Evolutionary conservation across 768 basidiomycete species (phyloP), one percentile per base, ranked within the genome.

Genomic region (Phanerochaete sordida): DNA sequence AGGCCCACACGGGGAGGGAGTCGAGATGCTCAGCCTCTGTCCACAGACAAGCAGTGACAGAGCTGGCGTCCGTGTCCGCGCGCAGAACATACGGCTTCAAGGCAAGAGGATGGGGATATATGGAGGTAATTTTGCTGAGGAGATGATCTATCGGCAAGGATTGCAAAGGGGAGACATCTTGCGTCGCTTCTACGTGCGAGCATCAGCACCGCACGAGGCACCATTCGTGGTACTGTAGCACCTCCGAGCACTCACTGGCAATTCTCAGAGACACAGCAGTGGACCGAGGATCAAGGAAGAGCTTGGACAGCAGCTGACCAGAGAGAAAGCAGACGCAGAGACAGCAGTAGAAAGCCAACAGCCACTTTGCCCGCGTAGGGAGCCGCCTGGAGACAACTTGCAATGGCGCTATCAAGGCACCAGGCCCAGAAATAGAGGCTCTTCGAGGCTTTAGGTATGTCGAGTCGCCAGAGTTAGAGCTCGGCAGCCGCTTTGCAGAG

Each of bases 31-130:
- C 56, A 49, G 79, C 79, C 13, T 70, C 62, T 15, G 73, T 68
- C 84, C 84, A 84, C 19, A 83, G 66, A 66, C 84, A 85, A 37
- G 82, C 84, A 0, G 82, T 76, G 21, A 79, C 52, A 8, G 56
- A 60, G 1, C 63, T 58, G 0, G 62, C 49, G 15, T 66, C 60
- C 11, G 52, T 23, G 2, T 46, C 33, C 0, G 68, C 63, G 11
- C 59, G 53, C 11, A 69, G 28, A 13, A 68, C 48, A 35, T 64
- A 65, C 0, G 68, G 69, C 23, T 47, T 47, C 23, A 74, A 61
- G 19, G 53, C 35, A 24, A 49, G 45, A 16, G 68, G 71, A 4
- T 37, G 61, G 19, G 70, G 69, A 24, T 65, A 54, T 19, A 74
- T 26, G 1, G 65, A 58, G 19, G 69, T 68, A 15, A 71, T 35